A percentile compares a stretch with the other conserved stretches of the same genome.
Evolutionary conservation across 73 alveolate genomes (phyloP).

Genomic region (Paramecium biaurelia): DNA sequence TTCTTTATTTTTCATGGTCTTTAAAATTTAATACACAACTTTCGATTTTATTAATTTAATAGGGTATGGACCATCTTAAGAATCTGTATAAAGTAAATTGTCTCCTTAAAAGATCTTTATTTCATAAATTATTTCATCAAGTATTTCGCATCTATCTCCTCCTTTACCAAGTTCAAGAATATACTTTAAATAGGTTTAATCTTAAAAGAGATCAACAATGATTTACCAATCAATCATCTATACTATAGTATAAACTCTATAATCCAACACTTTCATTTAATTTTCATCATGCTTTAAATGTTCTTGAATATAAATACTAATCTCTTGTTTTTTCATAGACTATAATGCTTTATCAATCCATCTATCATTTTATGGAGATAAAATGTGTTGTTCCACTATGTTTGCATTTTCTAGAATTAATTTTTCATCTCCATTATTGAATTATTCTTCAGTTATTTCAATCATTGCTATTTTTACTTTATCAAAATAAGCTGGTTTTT

Average conservation of each 20-base stretch:
- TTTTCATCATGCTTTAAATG: constrained; percentile 55
- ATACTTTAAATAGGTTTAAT: constrained; percentile 34
- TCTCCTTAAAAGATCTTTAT: not conserved
- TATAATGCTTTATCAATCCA: constrained; percentile 53
- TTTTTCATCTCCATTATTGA: not conserved
- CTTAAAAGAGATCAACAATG: constrained; percentile 48
- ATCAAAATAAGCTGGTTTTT: constrained; percentile 53
- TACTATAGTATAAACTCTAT: not conserved
- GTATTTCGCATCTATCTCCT: constrained; percentile 44
- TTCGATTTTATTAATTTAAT: not conserved
- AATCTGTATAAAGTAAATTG: not conserved
- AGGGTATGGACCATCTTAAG: not conserved
- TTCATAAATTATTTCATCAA: constrained; percentile 50
- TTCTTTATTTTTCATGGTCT: constrained; percentile 59
- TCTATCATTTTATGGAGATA: not conserved
- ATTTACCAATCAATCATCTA: constrained; percentile 57
- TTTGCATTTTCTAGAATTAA: not conserved
- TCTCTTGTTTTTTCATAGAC: constrained; percentile 53
- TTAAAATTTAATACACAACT: constrained; percentile 2
- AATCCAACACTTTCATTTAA: constrained; percentile 37
- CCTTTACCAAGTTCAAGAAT: constrained; percentile 36
- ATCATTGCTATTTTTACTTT: not conserved
- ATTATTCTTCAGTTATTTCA: not conserved
- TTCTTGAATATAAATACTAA: constrained; percentile 28
- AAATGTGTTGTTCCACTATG: not conserved